Base-by-base conservation (phyloP, 805 yeast species). In the Hanseniaspora osmophila region DNA sequence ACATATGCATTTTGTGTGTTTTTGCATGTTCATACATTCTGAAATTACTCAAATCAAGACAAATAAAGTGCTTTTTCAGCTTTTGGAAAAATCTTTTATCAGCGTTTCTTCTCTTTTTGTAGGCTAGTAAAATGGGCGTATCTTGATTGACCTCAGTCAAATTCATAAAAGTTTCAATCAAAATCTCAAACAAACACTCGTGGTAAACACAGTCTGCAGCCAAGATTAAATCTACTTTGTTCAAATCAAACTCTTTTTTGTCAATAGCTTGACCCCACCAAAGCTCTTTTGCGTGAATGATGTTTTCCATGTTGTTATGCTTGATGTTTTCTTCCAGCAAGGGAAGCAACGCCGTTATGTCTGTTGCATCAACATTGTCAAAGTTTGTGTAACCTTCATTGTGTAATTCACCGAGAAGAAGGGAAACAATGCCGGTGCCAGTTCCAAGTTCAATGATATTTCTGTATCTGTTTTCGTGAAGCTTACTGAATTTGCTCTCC, bases 191-290 rank as follows among this genome's bases (percentile, higher is more conserved):
- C 2, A 78, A 76, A 10, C 61, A 54, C 51, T 74, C 80, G 27
- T 71, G 60, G 47, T 75, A 75, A 12, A 76, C 80, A 56, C 80
- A 75, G 55, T 75, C 81, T 0, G 80, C 80, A 5, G 80, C 80
- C 19, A 75, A 53, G 2, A 75, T 58, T 5, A 74, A 58, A 55
- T 74, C 78, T 3, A 66, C 64, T 5, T 57, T 60, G 1, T 52
- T 53, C 44, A 62, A 65, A 0, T 51, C 60, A 5, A 74, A 73
- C 11, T n/a, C 30, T 18, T 17, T 43, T 30, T 15, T 32, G 6
- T 43, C 39, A 19, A 52, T 33, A 1, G 50, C 49, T 22, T 53
- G 58, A 10, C 62, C 65, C 77, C 80, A 75, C 44, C 65, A 62
- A 12, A 75, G 58, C 3, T 61, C 69, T 12, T 55, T 59, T 4